These are phyloP conservation scores for Tilletia walkeri DNA, from an alignment of 1,284 basidiomycete species.

Conservation along the genomic window DNA sequence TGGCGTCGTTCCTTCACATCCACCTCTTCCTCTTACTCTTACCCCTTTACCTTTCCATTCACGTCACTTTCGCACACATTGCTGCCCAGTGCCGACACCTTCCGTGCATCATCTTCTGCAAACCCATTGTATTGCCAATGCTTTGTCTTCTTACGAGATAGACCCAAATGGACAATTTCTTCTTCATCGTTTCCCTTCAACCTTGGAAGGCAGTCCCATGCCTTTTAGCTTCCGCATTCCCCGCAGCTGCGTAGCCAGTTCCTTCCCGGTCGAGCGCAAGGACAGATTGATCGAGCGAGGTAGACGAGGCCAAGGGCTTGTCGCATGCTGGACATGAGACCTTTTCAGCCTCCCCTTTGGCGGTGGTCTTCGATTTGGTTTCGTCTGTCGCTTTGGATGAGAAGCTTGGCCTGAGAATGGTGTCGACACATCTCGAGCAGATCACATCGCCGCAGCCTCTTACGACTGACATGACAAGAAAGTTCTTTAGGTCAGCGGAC, in stretches of 20 bases:
- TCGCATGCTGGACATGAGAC: conserved; percentile 77
- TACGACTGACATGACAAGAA: neutral
- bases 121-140: no score
- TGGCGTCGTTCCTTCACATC: no score
- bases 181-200: conserved; percentile 12
- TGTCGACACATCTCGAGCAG: conserved; percentile 80
- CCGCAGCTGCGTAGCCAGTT: conserved; percentile 26
- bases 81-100: no score
- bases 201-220: conserved; percentile 30
- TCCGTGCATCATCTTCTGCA: no score
- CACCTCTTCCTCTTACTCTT: no score
- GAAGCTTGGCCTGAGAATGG: conserved; percentile 70
- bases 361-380: conserved; percentile 12
- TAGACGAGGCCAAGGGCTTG: conserved; percentile 56
- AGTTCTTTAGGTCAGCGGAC: neutral
- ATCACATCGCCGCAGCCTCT: conserved; percentile 75
- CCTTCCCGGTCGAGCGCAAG: conserved; percentile 28
- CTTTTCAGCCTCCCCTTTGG: neutral
- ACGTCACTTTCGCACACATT: no score
- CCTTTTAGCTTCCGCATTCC: conserved; percentile 23
- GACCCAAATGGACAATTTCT: no score
- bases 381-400: conserved; percentile 34
- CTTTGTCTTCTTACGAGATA: no score
- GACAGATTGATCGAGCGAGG: conserved; percentile 57
- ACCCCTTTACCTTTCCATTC: no score